A percentile compares a stretch with the other conserved stretches of the same genome.
phyloP scores from a whole-genome alignment of 495 filamentous ascomycete genomes.

The Daldinia childiae region DNA sequence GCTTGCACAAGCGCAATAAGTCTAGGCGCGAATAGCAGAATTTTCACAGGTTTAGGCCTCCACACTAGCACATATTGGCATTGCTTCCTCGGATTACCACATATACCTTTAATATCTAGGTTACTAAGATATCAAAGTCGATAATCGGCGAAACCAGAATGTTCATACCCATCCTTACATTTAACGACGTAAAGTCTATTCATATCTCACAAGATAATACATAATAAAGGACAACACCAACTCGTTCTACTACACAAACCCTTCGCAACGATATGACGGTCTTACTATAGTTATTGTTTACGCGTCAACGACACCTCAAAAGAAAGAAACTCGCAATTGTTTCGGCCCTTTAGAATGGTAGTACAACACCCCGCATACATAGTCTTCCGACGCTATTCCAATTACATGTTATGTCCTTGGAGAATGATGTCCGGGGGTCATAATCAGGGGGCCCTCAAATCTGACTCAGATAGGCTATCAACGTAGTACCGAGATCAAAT shows the following conservation, averaged over 20 bases:
- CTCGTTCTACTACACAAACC: not conserved
- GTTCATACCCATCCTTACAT: not conserved
- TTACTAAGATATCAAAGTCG: not conserved
- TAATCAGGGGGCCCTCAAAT: conserved; percentile 22
- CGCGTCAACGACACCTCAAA: not conserved
- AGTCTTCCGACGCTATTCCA: not conserved
- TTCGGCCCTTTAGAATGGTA: conserved; percentile 35
- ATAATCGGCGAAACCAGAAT: conserved; percentile 3
- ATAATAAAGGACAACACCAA: not conserved
- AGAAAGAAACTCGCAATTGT: not conserved
- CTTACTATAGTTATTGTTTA: conserved; percentile 12
- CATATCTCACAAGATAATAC: not conserved
- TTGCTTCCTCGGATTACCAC: not conserved
- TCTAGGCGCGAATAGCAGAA: not conserved
- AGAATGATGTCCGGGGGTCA: conserved; percentile 8
- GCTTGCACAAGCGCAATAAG: not conserved
- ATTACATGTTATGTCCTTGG: not conserved
- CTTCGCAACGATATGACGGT: not conserved
- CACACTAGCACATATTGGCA: not conserved
- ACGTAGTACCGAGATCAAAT: conserved; percentile 25
- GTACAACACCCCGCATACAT: conserved; percentile 35
- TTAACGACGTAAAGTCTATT: conserved; percentile 4
- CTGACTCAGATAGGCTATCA: conserved; percentile 47
- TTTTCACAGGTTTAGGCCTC: not conserved
- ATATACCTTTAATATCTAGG: not conserved